Base-by-base conservation (phyloP, 768 basidiomycete genomes). In the Lactarius vividus region DNA sequence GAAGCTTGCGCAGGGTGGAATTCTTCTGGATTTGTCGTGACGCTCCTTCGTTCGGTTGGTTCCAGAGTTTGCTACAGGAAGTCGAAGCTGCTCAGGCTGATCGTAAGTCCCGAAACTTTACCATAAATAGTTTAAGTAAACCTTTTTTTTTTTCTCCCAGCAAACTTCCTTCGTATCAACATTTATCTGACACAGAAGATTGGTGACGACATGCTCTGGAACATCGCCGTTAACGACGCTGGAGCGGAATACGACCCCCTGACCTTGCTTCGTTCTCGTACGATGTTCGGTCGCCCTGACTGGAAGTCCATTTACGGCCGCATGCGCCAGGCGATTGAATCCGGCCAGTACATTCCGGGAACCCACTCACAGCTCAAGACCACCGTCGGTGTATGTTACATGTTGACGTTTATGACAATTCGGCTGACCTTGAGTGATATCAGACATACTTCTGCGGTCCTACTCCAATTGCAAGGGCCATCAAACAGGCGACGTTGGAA, bases 41-140 rank as follows among this genome's bases (percentile, higher is more conserved):
- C 70, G 87, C 91, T n/a, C 92, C 92, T n/a, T 92, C 91, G n/a
- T 94, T 97, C 72, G 94, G 93, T 71, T 97, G 95, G 95, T 96
- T 98, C 85, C 92, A 96, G 76, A 87, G 84, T 67, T 79, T 97
- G 60, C 81, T 97, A 66, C 88, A 89, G 72, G 88, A 94, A 74
- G 88, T 97, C 55, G 95, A 97, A 75, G 86, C 85, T 57, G 89
- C 91, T 54, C 94, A 95, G 74, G 86, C 87, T 40, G 92, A 95
- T 81, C 91, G 93, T 94, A 74, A 81, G 91, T 82, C 15, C 29
- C 53, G 59, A 11, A 39, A 52, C 20, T 40, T 58, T 15, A n/a
- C n/a, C n/a, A 13, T 15, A 53, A 55, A 49, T 23, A 1, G n/a
- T 18, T 35, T 29, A 55, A 7, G 13, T 39, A 40, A 68, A 52